Evolutionary conservation across 805 yeast species (phyloP), one percentile per base, ranked within the genome.

Genomic region (Brettanomyces anomalus): DNA sequence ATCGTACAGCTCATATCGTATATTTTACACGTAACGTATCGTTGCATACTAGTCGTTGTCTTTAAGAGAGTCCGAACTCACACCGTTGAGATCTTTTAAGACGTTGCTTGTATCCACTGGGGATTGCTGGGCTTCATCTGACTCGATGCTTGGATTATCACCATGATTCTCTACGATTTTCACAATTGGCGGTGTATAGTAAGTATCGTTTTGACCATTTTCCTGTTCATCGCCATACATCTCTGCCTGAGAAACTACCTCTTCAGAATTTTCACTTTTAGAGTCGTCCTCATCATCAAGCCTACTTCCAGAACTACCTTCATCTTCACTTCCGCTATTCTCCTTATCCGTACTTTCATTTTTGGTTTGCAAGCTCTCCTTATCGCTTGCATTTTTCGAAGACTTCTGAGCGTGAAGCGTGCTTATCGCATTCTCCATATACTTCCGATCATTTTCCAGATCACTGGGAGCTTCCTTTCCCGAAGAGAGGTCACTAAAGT

Each of bases 151-250:
- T 42, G 15, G 11, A 11, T 24, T 11, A 24, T 24, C 28, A 17
- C 17, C 3, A 36, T 11, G 5, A 6, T 14, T 28, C 8, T 15
- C 24, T 14, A 19, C 39, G 11, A 28, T n/a, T 26, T 36, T 20
- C 16, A 26, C 40, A 15, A 38, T 20, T 38, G 34, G 15, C 8
- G 40, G 40, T 10, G 40, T 38, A n/a, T 38, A 38, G 34, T 38
- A 38, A 8, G 40, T 38, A 31, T 28, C 40, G 21, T 38, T 33
- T 32, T 32, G 34, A 32, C 13, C 34, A 32, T 32, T 16, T 32
- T n/a, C 18, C 34, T 2, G 15, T n/a, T 32, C 13, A 32, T 32
- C 18, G 2, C 18, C 34, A 32, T 7, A 32, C 18, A n/a, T 16
- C 6, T 32, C 34, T n/a, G n/a, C n/a, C n/a, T n/a, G n/a, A n/a